Conservation (phyloP, 2,329 filamentous ascomycete genomes). For the Aspergillus candidus region DNA sequence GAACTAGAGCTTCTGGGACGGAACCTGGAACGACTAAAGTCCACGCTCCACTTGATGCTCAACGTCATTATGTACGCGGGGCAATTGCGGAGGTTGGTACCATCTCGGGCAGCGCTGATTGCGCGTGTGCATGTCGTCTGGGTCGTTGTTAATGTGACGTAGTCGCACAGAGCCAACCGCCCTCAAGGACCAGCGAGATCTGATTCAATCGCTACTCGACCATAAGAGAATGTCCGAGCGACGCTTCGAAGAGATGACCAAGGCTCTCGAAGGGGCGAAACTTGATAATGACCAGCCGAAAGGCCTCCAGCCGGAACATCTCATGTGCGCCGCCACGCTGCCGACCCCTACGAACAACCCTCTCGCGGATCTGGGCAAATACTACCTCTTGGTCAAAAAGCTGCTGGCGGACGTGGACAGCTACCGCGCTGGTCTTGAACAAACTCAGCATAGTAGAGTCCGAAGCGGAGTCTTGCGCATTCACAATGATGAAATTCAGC, state of each 20-base stretch:
- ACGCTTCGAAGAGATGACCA: not conserved
- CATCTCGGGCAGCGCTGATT: no score
- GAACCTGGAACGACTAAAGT: slow-evolving; percentile 30
- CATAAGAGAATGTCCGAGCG: not conserved
- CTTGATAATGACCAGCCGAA: not conserved
- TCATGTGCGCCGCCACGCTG: not conserved
- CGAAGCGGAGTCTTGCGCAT: no score
- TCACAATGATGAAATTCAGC: no score
- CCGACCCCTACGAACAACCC: not conserved
- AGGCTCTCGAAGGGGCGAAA: not conserved
- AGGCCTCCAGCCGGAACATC: no score
- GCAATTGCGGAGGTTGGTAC: slow-evolving; percentile 13
- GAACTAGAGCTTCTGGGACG: slow-evolving; percentile 20
- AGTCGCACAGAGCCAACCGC: not conserved
- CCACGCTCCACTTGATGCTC: slow-evolving; percentile 24
- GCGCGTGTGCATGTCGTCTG: no score
- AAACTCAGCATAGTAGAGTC: no score
- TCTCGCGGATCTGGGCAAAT: no score
- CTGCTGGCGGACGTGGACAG: no score
- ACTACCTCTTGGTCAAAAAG: no score
- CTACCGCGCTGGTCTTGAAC: no score
- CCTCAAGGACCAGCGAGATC: not conserved
- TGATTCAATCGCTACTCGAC: not conserved
- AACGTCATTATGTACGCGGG: slow-evolving; percentile 29
- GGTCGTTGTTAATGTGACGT: not conserved